Conservation (phyloP, 139 green algal genomes). For the Auxenochlorella protothecoides region DNA sequence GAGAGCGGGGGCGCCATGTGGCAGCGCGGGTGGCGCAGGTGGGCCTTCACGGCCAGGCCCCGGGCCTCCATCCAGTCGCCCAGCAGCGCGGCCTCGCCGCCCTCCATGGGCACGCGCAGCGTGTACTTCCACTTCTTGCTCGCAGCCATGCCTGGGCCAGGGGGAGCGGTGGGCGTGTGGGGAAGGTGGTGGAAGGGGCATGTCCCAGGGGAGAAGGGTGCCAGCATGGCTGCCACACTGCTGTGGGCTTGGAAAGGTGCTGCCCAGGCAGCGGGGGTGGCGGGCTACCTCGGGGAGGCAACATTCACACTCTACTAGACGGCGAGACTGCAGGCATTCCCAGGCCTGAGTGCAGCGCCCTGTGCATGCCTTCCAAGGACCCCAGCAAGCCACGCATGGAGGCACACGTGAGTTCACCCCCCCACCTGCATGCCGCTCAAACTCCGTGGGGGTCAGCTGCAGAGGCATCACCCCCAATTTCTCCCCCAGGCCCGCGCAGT, state of each 20-base stretch:
- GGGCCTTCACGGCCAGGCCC: background rate
- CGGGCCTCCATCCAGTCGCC: constrained; percentile 31
- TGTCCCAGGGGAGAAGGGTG: background rate
- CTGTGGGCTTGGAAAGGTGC: background rate
- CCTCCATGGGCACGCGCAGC: constrained; percentile 22
- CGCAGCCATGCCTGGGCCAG: constrained; percentile 35
- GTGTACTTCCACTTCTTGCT: constrained; percentile 67
- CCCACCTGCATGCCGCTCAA: constrained; percentile 47
- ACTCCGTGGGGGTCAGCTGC: constrained; percentile 56
- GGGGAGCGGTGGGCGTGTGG: too few relatives aligned
- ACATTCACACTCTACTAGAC: too few relatives aligned
- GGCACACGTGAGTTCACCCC: background rate
- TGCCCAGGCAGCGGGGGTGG: background rate
- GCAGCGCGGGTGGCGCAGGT: too few relatives aligned
- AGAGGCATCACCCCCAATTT: constrained; percentile 4
- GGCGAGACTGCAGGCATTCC: too few relatives aligned
- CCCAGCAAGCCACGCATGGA: too few relatives aligned
- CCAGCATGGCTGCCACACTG: too few relatives aligned
- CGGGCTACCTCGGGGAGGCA: too few relatives aligned
- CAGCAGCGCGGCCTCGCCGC: constrained; percentile 10
- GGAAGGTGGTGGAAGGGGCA: background rate
- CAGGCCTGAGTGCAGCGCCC: background rate
- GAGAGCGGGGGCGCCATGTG: too few relatives aligned
- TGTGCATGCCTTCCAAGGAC: background rate
- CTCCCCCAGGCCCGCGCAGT: constrained; percentile 7